Percentiles rank a stretch among this genome's conserved stretches.
phyloP scores from a whole-genome alignment of 305 asterid genomes.

The Galium porrigens region DNA sequence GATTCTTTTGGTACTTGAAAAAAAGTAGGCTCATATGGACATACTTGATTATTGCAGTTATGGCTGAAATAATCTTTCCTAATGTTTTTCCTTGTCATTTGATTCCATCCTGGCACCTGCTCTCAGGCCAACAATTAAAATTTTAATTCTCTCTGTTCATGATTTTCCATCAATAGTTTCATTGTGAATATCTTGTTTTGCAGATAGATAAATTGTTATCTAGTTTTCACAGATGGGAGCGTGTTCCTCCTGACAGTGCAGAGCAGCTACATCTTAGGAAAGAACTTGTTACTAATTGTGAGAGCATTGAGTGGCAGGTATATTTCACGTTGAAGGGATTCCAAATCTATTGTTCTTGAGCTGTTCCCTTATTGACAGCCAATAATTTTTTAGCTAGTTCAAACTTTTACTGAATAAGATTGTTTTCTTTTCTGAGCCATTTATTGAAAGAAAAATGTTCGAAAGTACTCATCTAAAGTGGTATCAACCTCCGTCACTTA shows the following conservation, averaged over 20 bases:
- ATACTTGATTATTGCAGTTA: background rate
- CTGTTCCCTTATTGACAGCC: background rate
- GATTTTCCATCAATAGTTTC: background rate
- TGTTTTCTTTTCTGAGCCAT: background rate
- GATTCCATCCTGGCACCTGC: background rate
- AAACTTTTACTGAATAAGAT: background rate
- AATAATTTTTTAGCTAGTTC: background rate
- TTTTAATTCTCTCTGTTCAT: background rate
- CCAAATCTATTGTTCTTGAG: conserved; percentile 1
- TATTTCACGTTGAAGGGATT: conserved; percentile 8
- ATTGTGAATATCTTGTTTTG: conserved; percentile 17
- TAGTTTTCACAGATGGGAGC: conserved; percentile 73
- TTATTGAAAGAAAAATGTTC: background rate
- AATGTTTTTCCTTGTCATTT: background rate
- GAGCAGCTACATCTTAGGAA: conserved; percentile 47
- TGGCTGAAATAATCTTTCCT: background rate
- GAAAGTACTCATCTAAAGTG: background rate
- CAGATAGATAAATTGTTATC: conserved; percentile 75
- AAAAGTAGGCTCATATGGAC: background rate
- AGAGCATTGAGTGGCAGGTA: conserved; percentile 98
- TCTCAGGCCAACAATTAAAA: background rate
- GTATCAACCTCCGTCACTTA: background rate
- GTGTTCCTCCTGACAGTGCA: conserved; percentile 40
- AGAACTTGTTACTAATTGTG: conserved; percentile 68
- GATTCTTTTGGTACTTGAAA: background rate